Conservation (phyloP, 768 basidiomycete species). For the Xanthoconium stramineum region DNA sequence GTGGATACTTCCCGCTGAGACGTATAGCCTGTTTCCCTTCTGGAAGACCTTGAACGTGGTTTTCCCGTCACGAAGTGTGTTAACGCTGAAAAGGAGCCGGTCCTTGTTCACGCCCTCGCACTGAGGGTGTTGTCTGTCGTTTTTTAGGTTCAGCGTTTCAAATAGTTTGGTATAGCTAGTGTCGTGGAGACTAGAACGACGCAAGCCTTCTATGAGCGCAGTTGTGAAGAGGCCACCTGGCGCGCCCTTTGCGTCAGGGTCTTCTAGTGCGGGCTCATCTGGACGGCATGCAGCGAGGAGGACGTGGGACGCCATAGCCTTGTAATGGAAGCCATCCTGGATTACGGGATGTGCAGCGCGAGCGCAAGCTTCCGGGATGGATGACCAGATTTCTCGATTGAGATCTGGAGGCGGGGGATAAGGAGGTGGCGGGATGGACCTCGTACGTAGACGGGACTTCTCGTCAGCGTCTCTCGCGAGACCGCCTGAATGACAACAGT, state of each 20-base stretch:
- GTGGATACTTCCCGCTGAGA: constrained; percentile 20
- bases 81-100: constrained; percentile 19
- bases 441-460: not conserved
- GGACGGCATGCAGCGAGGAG: constrained; percentile 23
- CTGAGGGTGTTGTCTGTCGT: constrained; percentile 12
- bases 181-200: constrained; percentile 3
- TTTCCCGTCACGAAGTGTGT: constrained; percentile 9
- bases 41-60: constrained; percentile 16
- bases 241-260: constrained; percentile 1
- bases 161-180: constrained; percentile 14
- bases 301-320: constrained; percentile 18
- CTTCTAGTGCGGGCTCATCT: constrained; percentile 11
- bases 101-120: constrained; percentile 18
- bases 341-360: constrained; percentile 8
- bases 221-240: constrained; percentile 19
- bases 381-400: constrained; percentile 5
- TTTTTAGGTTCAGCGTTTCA: constrained; percentile 11
- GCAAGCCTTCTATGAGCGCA: constrained; percentile 16
- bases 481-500: constrained; percentile 23
- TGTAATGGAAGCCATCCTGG: constrained; percentile 13
- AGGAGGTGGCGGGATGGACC: constrained; percentile 11
- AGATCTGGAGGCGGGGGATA: constrained; percentile 15
- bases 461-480: constrained; percentile 2
- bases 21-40: not conserved
- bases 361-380: not conserved